Base-by-base conservation (phyloP, 2,329 filamentous ascomycete species). In the Cercospora nicotianae region DNA sequence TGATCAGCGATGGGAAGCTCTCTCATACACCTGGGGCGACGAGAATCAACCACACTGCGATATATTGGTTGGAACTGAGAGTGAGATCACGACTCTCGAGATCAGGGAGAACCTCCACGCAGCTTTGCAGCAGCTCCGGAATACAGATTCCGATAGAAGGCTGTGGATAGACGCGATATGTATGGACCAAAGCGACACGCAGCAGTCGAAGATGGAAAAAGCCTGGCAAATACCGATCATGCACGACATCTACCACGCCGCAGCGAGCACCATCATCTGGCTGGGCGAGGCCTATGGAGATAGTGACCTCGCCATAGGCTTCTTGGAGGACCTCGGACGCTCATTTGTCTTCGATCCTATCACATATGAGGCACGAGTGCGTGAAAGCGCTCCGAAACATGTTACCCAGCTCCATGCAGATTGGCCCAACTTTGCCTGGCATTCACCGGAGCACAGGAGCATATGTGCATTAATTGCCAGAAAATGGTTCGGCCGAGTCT, bases 81-180 rank as follows among this genome's bases (percentile, higher is more conserved):
- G 8, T 9, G 48, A 61, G 31, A 3, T 8, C 23, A 23, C 18
- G 1, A 45, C 4, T 26, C 16, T 66, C 5, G 64, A 61, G n/a
- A 10, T 66, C 10, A 53, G 39, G 18, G 18, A 57, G 20, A 68
- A 65, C n/a, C 42, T 68, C 2, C 65, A 58, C 39, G n/a, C 18
- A 8, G 64, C 64, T 13, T 30, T 68, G 13, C 45, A 39, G 26
- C 48, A 63, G 10, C 63, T 63, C 1, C 48, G 67, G 0, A 3
- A 45, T 16, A 3, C 59, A 20, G 20, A 60, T 51, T 8, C 10
- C 16, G 48, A 53, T 8, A 36, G 67, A 10, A 28, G 23, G 36
- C 63, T 68, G 20, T 66, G 58, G 64, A 60, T 53, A 31, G 64
- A 66, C 28, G 58, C 64, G 1, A 39, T 66, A 10, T 66, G 64